Evolutionary conservation across 345 rosid genomes (phyloP).

Genomic region (Salix caprea): DNA sequence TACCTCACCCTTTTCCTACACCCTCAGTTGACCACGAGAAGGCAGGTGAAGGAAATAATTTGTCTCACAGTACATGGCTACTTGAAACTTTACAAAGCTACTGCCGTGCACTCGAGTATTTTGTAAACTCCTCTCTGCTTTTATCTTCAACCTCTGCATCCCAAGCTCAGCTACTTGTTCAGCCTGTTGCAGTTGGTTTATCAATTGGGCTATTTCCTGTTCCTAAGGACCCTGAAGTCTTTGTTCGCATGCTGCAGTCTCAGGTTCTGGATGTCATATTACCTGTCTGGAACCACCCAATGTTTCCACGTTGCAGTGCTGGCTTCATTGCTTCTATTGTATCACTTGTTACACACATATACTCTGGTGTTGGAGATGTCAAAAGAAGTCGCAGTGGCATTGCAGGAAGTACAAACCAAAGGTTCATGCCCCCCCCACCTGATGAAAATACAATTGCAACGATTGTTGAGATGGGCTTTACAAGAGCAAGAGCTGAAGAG

Average conservation of each 20-base stretch:
- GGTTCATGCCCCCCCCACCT: constrained; percentile 75
- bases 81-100: constrained; percentile 80
- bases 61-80: constrained; percentile 64
- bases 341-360: constrained; percentile 70
- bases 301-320: constrained; percentile 77
- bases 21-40: constrained; percentile 58
- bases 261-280: constrained; percentile 89
- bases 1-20: constrained; percentile 51
- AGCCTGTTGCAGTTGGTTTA: constrained; percentile 79
- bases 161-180: constrained; percentile 86
- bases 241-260: constrained; percentile 79
- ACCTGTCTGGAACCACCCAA: constrained; percentile 78
- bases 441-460: constrained; percentile 82
- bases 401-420: constrained; percentile 64
- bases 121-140: constrained; percentile 71
- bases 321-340: constrained; percentile 69
- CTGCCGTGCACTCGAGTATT: constrained; percentile 74
- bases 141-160: constrained; percentile 66
- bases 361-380: constrained; percentile 85
- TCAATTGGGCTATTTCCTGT: constrained; percentile 85
- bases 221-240: constrained; percentile 87
- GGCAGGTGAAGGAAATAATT: constrained; percentile 58
- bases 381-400: constrained; percentile 65
- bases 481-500: constrained; percentile 94
- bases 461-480: constrained; percentile 96